A percentile compares a stretch with the other conserved stretches of the same genome.
These are phyloP conservation scores for Amanita rimosa DNA, from an alignment of 768 basidiomycete genomes.

Conservation along the genomic window DNA sequence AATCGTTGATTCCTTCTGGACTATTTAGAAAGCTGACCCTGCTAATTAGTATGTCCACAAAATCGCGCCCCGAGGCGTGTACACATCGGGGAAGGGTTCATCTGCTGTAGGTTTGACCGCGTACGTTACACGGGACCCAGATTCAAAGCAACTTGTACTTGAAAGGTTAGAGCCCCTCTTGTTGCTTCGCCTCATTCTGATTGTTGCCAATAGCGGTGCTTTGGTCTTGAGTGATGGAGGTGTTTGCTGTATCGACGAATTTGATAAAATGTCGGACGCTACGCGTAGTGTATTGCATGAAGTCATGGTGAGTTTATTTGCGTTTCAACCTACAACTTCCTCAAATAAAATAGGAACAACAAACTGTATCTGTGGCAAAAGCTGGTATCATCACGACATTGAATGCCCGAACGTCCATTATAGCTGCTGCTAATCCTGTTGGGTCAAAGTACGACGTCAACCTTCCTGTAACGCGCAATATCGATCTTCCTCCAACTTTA, in stretches of 20 bases:
- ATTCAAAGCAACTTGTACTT: slow-evolving; percentile 94
- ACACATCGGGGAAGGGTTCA: slow-evolving; percentile 95
- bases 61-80: slow-evolving; percentile 95
- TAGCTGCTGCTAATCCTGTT: slow-evolving; percentile 96
- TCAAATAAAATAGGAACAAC: slow-evolving; percentile 68
- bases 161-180: slow-evolving; percentile 54
- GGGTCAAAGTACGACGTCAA: slow-evolving; percentile 92
- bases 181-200: neutral
- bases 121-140: slow-evolving; percentile 96
- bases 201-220: slow-evolving; percentile 53
- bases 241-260: slow-evolving; percentile 98
- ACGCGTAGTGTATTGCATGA: slow-evolving; percentile 98
- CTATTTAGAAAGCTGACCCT: neutral
- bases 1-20: slow-evolving; percentile 10
- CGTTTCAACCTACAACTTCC: neutral
- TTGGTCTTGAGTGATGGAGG: slow-evolving; percentile 93
- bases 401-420: slow-evolving; percentile 95
- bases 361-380: slow-evolving; percentile 98
- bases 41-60: slow-evolving; percentile 86
- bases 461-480: slow-evolving; percentile 88
- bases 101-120: slow-evolving; percentile 98
- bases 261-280: slow-evolving; percentile 98
- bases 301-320: slow-evolving; percentile 63
- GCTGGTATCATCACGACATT: slow-evolving; percentile 98
- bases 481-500: slow-evolving; percentile 93